Evolutionary conservation across 75 land plant genomes (phyloP), one percentile per base, ranked within the genome.

Genomic region (Sequoiadendron giganteum): DNA sequence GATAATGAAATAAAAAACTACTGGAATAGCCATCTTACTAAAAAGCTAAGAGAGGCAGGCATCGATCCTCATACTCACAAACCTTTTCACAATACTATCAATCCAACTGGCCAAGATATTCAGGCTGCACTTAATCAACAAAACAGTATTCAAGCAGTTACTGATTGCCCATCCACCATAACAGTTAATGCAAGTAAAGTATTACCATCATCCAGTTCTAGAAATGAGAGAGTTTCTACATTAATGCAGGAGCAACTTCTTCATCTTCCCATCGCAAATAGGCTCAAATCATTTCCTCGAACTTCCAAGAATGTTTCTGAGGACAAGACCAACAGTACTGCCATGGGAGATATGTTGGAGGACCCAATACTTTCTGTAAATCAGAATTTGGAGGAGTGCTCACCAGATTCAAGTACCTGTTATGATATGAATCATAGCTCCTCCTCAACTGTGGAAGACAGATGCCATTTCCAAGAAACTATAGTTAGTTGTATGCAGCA

Each of bases 1-100:
- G 77, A 34, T 34, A 75, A 75, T 34, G 77, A 75, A 34, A 75
- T 75, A 75, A 75, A 75, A 14, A 75, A 75, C 70, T 75, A 75
- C 39, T 75, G 77, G 77, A 75, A 75, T 25, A 75, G 39, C 11
- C 77, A 75, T 34, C 77, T 75, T 25, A 75, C 36, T 34, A 75
- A 75, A 14, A 75, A 75, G 77, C 77, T 75, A 14, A 75, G 77
- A 75, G 34, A 0, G 38, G 4, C 38, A 75, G 77, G 77, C 15
- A 75, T 34, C 38, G 77, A 75, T 34, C 77, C 77, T 1, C 77
- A 32, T 34, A 75, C 15, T 75, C 77, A 75, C 77, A 30, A 34
- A 11, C 77, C 77, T 75, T 15, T 75, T 34, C 77, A 75, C 42
- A 40, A 18, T 18, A 11, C 4, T 40, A 47, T 11, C 3, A 47